phyloP scores from a whole-genome alignment of 2,329 filamentous ascomycete genomes.

The Passalora sequoiae region DNA sequence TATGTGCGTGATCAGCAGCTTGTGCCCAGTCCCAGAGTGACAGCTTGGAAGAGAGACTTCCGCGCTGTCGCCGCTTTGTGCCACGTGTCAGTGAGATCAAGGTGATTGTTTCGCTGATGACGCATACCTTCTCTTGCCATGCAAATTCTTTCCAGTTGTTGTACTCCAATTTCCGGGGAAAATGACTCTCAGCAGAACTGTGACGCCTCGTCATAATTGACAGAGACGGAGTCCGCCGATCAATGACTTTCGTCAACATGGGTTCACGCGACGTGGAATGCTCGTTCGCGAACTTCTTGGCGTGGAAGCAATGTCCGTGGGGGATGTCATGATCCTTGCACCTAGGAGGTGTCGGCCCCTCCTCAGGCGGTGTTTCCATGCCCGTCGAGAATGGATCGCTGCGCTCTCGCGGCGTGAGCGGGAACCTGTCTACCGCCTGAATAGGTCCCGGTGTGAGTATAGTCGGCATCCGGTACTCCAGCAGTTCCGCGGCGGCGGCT shows the following conservation, averaged over 20 bases:
- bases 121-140: neutral
- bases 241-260: neutral
- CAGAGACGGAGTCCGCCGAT: neutral
- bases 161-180: neutral
- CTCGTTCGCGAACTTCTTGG: neutral
- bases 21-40: neutral
- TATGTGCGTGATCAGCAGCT: neutral
- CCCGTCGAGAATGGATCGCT: neutral
- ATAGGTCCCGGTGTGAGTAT: slow-evolving; percentile 1
- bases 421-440: slow-evolving; percentile 2
- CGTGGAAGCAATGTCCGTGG: no score
- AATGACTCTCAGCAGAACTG: neutral
- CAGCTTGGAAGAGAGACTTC: neutral
- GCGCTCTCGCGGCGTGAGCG: slow-evolving; percentile 1
- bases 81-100: neutral
- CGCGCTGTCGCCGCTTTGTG: neutral
- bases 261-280: neutral
- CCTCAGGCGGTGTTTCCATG: no score
- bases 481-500: slow-evolving; percentile 2
- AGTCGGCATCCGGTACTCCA: neutral
- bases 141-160: neutral
- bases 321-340: no score
- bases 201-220: neutral
- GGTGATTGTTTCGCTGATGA: slow-evolving; percentile 1
- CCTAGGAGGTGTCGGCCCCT: no score